Conservation (phyloP, 768 basidiomycete species). For the Sporobolomyces phaffii region DNA sequence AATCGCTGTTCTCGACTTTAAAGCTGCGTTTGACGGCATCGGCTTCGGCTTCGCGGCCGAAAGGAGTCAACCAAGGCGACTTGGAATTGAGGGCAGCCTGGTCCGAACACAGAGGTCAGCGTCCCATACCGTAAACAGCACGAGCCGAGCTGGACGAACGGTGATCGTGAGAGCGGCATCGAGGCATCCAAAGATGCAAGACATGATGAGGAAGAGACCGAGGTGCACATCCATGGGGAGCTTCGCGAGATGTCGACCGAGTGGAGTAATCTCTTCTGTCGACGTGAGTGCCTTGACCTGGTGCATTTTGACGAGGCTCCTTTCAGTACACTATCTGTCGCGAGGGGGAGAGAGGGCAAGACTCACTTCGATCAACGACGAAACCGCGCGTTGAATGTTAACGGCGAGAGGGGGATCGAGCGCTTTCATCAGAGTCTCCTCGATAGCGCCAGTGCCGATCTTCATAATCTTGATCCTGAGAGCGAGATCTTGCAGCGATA, state of each 20-base stretch:
- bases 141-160: neutral
- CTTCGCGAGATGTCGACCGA: slow-evolving; percentile 82
- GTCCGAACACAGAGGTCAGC: neutral
- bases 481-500: slow-evolving; percentile 85
- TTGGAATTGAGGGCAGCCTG: slow-evolving; percentile 79
- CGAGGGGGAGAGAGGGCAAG: no score
- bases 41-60: slow-evolving; percentile 80
- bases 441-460: slow-evolving; percentile 77
- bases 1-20: slow-evolving; percentile 82
- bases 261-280: slow-evolving; percentile 84
- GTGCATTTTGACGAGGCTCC: no score
- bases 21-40: slow-evolving; percentile 76
- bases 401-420: slow-evolving; percentile 78
- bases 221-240: slow-evolving; percentile 93
- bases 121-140: no score
- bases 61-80: slow-evolving; percentile 82
- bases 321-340: no score
- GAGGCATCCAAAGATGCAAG: slow-evolving; percentile 77
- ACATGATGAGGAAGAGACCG: slow-evolving; percentile 82
- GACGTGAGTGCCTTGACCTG: slow-evolving; percentile 79
- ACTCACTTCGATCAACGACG: slow-evolving; percentile 77
- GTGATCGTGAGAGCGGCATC: slow-evolving; percentile 97
- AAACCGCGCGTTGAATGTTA: slow-evolving; percentile 85
- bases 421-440: slow-evolving; percentile 78
- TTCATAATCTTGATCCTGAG: slow-evolving; percentile 91